Conservation (phyloP, 2,329 filamentous ascomycete genomes). For the Tolypocladium ovalisporum region DNA sequence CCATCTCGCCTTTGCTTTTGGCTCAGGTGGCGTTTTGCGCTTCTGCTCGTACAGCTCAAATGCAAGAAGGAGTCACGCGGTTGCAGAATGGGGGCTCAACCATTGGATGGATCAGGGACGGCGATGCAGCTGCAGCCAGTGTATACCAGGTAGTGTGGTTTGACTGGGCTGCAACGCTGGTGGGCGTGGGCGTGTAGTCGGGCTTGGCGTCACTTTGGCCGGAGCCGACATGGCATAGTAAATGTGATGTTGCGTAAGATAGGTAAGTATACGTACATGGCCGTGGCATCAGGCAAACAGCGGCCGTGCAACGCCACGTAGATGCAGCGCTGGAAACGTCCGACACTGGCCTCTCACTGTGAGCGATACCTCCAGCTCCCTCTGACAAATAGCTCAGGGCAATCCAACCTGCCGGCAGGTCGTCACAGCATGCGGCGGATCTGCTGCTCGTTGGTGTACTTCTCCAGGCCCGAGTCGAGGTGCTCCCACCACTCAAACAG, state of each 20-base stretch:
- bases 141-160: not conserved
- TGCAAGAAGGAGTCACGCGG: conserved; percentile 5
- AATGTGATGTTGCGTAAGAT: not conserved
- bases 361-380: not conserved
- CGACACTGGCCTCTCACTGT: not conserved
- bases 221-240: not conserved
- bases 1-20: not conserved
- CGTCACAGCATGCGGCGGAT: conserved; percentile 67
- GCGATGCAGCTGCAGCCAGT: not conserved
- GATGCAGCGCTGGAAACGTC: not conserved
- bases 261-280: not conserved
- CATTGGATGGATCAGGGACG: not conserved
- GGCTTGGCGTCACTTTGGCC: not conserved
- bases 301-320: not conserved
- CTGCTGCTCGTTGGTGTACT: conserved; percentile 74
- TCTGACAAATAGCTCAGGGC: not conserved
- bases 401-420: not conserved
- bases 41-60: not conserved
- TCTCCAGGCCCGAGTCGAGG: conserved; percentile 69
- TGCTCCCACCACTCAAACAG: conserved; percentile 96
- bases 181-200: not conserved
- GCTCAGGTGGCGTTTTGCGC: not conserved
- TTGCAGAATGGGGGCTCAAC: not conserved
- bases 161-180: not conserved
- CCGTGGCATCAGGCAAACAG: not conserved